Evolutionary conservation across 1,284 basidiomycete species (phyloP), one percentile per base, ranked within the genome.

Genomic region (Sporisorium scitamineum): DNA sequence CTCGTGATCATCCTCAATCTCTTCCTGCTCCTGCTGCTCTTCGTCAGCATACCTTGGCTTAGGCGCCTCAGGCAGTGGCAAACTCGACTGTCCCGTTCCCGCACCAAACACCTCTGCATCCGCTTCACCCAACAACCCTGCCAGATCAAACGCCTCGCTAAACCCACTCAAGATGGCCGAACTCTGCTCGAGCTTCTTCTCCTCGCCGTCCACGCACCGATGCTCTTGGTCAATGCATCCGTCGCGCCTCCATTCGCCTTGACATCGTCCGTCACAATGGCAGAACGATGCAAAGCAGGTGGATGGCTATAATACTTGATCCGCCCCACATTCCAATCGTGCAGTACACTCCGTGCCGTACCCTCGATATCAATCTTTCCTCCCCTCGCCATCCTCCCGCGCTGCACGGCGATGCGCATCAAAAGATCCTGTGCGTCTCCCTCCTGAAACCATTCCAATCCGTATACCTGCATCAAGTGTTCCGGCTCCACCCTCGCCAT

Each of bases 261-360:
- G 5, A n/a, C 8, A 20, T 42, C 8, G 14, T 42, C 39, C n/a
- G 73, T 52, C 7, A 76, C 51, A 27, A 76, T 60, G 20, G 74
- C 74, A 13, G 65, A 69, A 3, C 65, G 57, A 59, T 76, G 74
- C 53, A 76, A 24, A 5, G 65, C 56, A 0, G 96, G 95, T 2
- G 95, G 93, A 1, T 88, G 85, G 1, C 94, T 93, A 86, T 89
- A 93, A 87, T 94, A 98, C 0, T 92, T 92, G 27, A 98, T 97
- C 83, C 94, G 95, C 81, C 97, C 94, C 73, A 93, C 90, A 83
- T 98, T 98, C 95, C 96, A 98, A 85, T 99, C 96, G 52, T 89
- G 90, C 5, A 99, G 86, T n/a, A 98, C 89, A 16, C 92, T 91
- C 31, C 93, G 90, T 0, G 95, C 94, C 0, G 94, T 90, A 0